Percentiles rank a stretch among this genome's conserved stretches.
These are phyloP conservation scores for Calocera cornea DNA, from an alignment of 768 basidiomycete species.

Conservation along the genomic window DNA sequence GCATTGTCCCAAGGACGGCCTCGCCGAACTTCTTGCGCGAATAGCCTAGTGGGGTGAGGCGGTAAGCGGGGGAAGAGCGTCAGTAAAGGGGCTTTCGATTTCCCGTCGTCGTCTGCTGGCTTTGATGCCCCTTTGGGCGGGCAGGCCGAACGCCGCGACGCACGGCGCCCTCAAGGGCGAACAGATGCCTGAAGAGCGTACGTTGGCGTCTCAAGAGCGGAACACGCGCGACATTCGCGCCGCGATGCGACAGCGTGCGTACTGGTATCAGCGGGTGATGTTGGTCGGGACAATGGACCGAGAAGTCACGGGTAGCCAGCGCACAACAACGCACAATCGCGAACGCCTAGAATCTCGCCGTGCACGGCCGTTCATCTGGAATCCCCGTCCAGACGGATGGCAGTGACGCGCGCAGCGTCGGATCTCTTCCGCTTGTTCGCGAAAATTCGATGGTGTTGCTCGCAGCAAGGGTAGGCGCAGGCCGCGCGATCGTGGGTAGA, in stretches of 20 bases:
- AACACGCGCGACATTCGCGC: constrained; percentile 2
- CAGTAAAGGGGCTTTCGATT: background rate
- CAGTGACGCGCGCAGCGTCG: background rate
- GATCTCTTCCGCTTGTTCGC: background rate
- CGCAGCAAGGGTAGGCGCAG: background rate
- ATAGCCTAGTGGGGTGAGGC: background rate
- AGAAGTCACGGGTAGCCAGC: background rate
- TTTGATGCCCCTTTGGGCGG: background rate
- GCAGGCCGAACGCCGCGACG: background rate
- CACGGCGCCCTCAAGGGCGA: background rate
- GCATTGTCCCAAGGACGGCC: background rate
- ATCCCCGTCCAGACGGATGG: background rate
- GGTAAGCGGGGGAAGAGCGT: background rate
- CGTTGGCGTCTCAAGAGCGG: background rate
- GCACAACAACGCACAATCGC: background rate
- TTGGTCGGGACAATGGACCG: background rate
- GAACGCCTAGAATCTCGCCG: background rate
- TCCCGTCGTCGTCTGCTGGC: constrained; percentile 3
- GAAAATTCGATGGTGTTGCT: background rate
- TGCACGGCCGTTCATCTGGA: background rate
- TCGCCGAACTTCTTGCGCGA: background rate
- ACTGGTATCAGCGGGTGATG: background rate
- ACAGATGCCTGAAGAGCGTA: background rate
- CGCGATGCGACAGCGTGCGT: background rate
- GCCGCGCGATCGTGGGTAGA: background rate